Evolutionary conservation across 768 basidiomycete species (phyloP).

Genomic region (Boletus tylopilopsis): DNA sequence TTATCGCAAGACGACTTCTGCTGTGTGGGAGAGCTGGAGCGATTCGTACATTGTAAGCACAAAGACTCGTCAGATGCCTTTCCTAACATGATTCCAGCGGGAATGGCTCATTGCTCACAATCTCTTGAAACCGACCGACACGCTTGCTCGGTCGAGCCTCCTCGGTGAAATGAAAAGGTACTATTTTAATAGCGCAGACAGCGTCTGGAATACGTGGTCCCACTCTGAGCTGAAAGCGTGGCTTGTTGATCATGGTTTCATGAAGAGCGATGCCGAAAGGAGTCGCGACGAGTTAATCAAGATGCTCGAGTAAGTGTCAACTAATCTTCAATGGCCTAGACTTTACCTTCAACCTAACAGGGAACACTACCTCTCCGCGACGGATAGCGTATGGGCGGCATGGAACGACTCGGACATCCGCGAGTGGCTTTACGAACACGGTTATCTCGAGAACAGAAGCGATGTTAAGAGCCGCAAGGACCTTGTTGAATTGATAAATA

Average conservation of each 20-base stretch:
- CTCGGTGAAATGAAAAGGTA: constrained; percentile 69
- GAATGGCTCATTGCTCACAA: constrained; percentile 83
- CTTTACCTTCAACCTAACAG: constrained; percentile 30
- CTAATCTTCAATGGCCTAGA: background rate
- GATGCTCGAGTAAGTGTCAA: constrained; percentile 53
- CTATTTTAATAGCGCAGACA: constrained; percentile 60
- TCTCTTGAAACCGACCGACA: constrained; percentile 60
- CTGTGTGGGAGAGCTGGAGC: constrained; percentile 83
- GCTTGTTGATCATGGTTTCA: constrained; percentile 69
- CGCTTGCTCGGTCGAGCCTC: constrained; percentile 51
- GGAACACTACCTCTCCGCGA: constrained; percentile 62
- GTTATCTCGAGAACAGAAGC: constrained; percentile 49
- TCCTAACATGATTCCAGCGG: constrained; percentile 41
- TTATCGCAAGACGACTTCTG: constrained; percentile 58
- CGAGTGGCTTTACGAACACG: constrained; percentile 70
- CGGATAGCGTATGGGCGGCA: constrained; percentile 57
- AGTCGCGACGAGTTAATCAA: constrained; percentile 75
- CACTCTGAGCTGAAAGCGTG: constrained; percentile 75
- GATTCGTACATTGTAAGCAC: constrained; percentile 71
- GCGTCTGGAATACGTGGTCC: constrained; percentile 66
- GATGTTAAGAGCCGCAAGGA: constrained; percentile 70
- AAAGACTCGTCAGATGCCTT: background rate
- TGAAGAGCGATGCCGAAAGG: constrained; percentile 68
- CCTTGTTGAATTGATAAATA: constrained; percentile 65
- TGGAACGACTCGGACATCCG: constrained; percentile 77